Evolutionary conservation across 2,329 filamentous ascomycete species (phyloP).

Genomic region (Penicillium griseofulvum): DNA sequence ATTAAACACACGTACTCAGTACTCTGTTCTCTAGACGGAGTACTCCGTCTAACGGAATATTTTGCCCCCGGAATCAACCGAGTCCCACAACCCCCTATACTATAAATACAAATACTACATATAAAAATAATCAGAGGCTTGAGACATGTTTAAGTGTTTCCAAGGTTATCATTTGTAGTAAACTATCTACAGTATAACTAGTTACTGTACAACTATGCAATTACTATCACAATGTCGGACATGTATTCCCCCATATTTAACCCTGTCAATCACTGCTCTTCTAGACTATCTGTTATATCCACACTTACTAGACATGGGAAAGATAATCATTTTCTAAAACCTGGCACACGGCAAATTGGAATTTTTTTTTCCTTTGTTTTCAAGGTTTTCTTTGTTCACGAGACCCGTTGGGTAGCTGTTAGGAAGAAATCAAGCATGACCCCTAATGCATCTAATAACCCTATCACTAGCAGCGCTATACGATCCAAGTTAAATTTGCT

Average conservation of each 20-base stretch:
- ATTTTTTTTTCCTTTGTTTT: neutral
- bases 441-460: neutral
- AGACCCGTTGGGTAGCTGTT: constrained; percentile 1
- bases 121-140: neutral
- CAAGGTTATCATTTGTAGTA: neutral
- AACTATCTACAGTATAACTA: neutral
- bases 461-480: constrained; percentile 4
- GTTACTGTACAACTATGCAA: neutral
- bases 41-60: no score
- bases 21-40: no score
- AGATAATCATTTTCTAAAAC: neutral
- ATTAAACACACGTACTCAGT: no score
- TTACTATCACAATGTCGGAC: neutral
- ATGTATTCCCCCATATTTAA: neutral
- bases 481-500: neutral
- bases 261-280: constrained; percentile 11
- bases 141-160: neutral
- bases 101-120: neutral
- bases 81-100: neutral
- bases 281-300: neutral
- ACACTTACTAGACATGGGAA: neutral
- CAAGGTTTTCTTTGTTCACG: neutral
- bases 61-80: no score
- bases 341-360: neutral
- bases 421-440: neutral